Evolutionary conservation across 2,329 filamentous ascomycete genomes (phyloP), one percentile per base, ranked within the genome.

Genomic region (Neofusicoccum umdonicola): DNA sequence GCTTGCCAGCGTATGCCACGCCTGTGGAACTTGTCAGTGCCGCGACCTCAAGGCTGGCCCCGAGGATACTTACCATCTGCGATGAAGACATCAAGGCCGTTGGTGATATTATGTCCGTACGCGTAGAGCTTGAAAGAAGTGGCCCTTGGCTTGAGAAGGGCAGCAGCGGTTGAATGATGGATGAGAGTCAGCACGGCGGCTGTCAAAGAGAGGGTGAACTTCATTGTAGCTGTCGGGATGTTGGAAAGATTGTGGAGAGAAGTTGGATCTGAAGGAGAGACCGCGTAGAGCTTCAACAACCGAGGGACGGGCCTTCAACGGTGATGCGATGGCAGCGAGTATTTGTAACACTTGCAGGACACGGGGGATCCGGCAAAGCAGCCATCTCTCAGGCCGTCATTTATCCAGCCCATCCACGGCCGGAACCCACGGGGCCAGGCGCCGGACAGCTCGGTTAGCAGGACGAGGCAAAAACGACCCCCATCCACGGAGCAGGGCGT

Each of bases 51-150:
- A 35, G 13, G n/a, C 13, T 11, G 9, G n/a, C 3, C n/a, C 17
- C 13, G 4, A 34, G 13, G 12, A 22, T 41, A 63, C 71, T 68
- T 63, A 76, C 76, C 74, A 67, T 76, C 73, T 13, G 70, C 71
- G 62, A 76, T 75, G 66, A 74, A 76, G 47, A 77, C 51, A 17
- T 67, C 66, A 4, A 73, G 66, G 12, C 75, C 75, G 22, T 69
- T 48, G n/a, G 51, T 72, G 7, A 72, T 66, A 13, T 67, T 60
- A 1, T 45, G 68, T 12, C 73, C 71, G 65, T 77, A 77, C 11
- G 69, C 73, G 65, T 73, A 77, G 12, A 77, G 68, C 31, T 61
- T 67, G 66, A 74, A 72, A 9, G 42, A 41, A 31, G 58, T 52
- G 17, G 62, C 62, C 13, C 62, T 42, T 2, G 62, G 52, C 45